These are phyloP conservation scores for Leccinum sublutescens DNA, from an alignment of 768 basidiomycete species.

Conservation along the genomic window DNA sequence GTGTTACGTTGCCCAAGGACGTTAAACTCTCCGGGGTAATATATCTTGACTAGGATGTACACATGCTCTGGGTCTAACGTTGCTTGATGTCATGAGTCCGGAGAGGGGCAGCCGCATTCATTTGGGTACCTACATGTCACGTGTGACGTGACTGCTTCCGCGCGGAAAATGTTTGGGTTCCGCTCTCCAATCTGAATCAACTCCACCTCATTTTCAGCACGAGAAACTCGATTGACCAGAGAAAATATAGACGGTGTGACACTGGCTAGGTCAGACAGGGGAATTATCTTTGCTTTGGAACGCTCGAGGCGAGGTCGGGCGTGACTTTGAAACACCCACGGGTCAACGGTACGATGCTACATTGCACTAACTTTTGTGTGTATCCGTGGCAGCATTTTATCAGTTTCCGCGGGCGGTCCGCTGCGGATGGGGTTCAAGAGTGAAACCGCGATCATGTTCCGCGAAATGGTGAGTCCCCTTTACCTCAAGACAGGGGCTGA, in stretches of 20 bases:
- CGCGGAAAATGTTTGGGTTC: neutral
- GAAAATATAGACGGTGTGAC: neutral
- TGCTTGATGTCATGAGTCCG: too few species aligned
- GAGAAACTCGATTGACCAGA: neutral
- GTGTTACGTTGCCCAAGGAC: neutral
- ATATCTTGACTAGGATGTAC: neutral
- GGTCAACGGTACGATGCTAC: neutral
- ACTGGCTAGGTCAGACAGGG: neutral
- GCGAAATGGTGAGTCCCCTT: constrained; percentile 1
- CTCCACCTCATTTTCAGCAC: neutral
- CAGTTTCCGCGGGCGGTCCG: neutral
- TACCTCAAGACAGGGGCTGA: constrained; percentile 5
- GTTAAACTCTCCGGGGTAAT: neutral
- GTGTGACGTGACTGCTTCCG: neutral
- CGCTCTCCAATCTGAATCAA: neutral
- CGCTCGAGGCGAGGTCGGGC: neutral
- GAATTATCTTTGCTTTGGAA: neutral
- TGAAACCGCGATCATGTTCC: constrained; percentile 7
- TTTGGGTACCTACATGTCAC: neutral
- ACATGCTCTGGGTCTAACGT: too few species aligned
- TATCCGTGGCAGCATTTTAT: neutral
- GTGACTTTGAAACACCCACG: neutral
- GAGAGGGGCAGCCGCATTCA: neutral
- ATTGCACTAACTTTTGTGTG: neutral
- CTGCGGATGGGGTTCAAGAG: neutral